Conservation (phyloP, 2,329 filamentous ascomycete genomes). For the Ophidiomyces ophidiicola region DNA sequence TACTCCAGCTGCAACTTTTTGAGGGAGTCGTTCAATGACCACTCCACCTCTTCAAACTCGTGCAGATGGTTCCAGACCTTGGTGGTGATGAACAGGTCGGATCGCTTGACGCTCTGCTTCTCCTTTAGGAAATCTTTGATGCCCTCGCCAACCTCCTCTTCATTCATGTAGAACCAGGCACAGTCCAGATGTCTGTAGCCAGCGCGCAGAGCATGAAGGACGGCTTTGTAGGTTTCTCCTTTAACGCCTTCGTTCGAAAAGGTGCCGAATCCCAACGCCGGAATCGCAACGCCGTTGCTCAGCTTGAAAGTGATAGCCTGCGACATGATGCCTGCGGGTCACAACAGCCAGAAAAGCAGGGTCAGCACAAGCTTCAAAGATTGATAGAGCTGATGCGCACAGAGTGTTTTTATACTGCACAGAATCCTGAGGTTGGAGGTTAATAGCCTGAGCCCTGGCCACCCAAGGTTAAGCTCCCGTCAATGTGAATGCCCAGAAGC, state of each 20-base stretch:
- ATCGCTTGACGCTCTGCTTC: conserved; percentile 36
- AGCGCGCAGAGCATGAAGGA: conserved; percentile 37
- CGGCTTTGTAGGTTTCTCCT: conserved; percentile 47
- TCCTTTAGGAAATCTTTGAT: conserved; percentile 45
- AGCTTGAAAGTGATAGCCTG: conserved; percentile 41
- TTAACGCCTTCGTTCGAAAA: conserved; percentile 50
- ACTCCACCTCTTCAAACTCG: conserved; percentile 36
- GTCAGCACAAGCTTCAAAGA: not conserved
- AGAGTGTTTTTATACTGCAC: no score
- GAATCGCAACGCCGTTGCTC: conserved; percentile 49
- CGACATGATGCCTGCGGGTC: conserved; percentile 39
- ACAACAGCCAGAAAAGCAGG: not conserved
- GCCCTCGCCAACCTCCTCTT: conserved; percentile 42
- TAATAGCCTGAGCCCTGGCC: no score
- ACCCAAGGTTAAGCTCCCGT: no score
- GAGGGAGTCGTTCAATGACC: conserved; percentile 49
- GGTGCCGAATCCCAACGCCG: conserved; percentile 53
- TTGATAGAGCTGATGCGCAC: not conserved
- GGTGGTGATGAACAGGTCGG: conserved; percentile 41
- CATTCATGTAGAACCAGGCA: conserved; percentile 45
- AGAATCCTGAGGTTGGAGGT: no score
- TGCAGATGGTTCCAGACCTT: conserved; percentile 45
- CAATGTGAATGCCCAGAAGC: no score
- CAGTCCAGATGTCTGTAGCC: conserved; percentile 47
- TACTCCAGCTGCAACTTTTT: conserved; percentile 56